phyloP scores from a whole-genome alignment of 2,329 filamentous ascomycete species.

The Diaporthe nobilis region DNA sequence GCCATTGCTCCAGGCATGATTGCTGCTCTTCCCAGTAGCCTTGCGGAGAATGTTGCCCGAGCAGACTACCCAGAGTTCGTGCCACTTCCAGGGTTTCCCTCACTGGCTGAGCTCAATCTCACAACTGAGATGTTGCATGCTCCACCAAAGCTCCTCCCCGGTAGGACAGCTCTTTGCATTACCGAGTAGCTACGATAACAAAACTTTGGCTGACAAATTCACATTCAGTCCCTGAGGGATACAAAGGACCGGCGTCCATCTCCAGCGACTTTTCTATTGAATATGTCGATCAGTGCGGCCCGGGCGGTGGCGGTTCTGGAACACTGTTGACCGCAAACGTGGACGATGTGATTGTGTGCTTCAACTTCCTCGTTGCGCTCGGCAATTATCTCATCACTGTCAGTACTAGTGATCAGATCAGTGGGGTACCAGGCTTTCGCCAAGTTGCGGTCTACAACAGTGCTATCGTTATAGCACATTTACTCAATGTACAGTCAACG shows the following conservation, averaged over 20 bases:
- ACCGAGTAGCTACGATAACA: background rate
- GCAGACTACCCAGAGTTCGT: background rate
- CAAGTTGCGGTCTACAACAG: background rate
- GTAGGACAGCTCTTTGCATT: background rate
- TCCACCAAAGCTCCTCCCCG: background rate
- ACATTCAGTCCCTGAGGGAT: background rate
- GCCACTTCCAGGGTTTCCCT: background rate
- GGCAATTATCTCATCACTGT: background rate
- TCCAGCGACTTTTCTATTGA: background rate
- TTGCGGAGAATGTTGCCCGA: background rate
- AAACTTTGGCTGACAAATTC: background rate
- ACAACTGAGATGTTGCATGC: constrained; percentile 1
- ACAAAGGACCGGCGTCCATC: background rate
- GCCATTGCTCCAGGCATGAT: background rate
- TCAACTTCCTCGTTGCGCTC: constrained; percentile 3
- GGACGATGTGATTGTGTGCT: constrained; percentile 11
- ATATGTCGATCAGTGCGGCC: background rate
- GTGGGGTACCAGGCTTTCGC: background rate
- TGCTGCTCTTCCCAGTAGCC: background rate
- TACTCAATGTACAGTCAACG: background rate
- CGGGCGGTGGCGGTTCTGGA: background rate
- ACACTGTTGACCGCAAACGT: background rate
- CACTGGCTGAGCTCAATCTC: background rate
- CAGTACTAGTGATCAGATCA: background rate
- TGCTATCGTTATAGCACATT: background rate